A percentile compares a stretch with the other conserved stretches of the same genome.
Conservation (phyloP, 2,329 filamentous ascomycete genomes). For the Pseudogymnoascus verrucosus region DNA sequence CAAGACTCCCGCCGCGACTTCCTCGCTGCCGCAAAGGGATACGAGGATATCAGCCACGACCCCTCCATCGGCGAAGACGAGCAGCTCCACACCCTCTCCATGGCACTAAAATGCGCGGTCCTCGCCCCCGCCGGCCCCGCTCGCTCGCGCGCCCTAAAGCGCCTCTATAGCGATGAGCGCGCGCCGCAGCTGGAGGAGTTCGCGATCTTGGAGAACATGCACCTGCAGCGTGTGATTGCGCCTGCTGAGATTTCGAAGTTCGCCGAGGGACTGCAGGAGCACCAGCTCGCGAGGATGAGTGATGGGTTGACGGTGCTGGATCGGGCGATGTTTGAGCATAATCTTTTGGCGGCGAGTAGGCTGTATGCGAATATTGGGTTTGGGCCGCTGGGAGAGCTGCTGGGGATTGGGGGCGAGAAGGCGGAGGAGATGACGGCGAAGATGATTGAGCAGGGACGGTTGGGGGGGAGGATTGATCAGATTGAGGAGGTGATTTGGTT, state of each 20-base stretch:
- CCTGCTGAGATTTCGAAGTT: slow-evolving; percentile 82
- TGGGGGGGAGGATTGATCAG: slow-evolving; percentile 88
- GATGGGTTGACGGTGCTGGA: slow-evolving; percentile 91
- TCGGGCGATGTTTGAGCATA: slow-evolving; percentile 93
- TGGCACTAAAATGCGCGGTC: slow-evolving; percentile 86
- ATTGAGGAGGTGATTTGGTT: slow-evolving; percentile 86
- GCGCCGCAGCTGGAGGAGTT: slow-evolving; percentile 68
- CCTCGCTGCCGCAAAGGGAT: slow-evolving; percentile 76
- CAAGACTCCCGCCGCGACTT: slow-evolving; percentile 86
- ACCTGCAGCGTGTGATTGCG: slow-evolving; percentile 75
- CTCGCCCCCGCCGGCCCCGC: slow-evolving; percentile 84
- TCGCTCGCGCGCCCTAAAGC: slow-evolving; percentile 69
- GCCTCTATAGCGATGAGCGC: slow-evolving; percentile 90
- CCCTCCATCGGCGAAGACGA: slow-evolving; percentile 68
- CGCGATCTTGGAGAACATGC: slow-evolving; percentile 93
- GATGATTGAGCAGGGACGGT: slow-evolving; percentile 91
- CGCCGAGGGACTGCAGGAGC: slow-evolving; percentile 67
- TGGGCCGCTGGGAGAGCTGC: slow-evolving; percentile 64
- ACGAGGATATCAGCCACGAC: slow-evolving; percentile 79
- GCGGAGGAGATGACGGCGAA: slow-evolving; percentile 86
- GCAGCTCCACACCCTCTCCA: slow-evolving; percentile 76
- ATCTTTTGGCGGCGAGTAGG: slow-evolving; percentile 75
- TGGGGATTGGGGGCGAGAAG: slow-evolving; percentile 70
- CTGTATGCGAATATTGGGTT: slow-evolving; percentile 72
- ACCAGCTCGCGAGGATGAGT: slow-evolving; percentile 82